Evolutionary conservation across 202 grass and related monocot species (phyloP).

Genomic region (Panicum virgatum): DNA sequence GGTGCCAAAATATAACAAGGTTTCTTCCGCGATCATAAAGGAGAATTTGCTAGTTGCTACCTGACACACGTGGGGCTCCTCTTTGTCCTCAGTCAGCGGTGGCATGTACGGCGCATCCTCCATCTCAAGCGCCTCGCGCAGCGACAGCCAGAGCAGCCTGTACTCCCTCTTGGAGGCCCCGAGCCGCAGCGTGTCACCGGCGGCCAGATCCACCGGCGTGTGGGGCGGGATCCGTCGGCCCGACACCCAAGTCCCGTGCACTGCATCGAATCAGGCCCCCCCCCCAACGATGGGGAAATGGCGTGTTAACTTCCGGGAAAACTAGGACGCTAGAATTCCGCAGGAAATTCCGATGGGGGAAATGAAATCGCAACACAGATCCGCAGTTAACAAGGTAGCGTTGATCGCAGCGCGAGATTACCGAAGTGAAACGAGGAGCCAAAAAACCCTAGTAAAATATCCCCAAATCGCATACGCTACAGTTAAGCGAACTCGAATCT

Average conservation of each 20-base stretch:
- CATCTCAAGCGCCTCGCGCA: constrained; percentile 63
- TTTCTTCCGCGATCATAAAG: neutral
- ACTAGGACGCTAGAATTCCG: neutral
- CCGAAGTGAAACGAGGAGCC: neutral
- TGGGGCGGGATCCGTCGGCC: constrained; percentile 67
- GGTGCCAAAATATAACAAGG: constrained; percentile 9
- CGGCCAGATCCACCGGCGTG: constrained; percentile 54
- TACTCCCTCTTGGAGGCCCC: constrained; percentile 81
- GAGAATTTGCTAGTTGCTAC: constrained; percentile 25
- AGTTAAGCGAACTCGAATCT: neutral
- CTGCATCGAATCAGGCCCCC: constrained; percentile 33
- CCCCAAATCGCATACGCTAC: neutral
- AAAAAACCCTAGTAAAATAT: neutral
- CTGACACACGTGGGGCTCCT: constrained; percentile 44
- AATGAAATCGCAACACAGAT: neutral
- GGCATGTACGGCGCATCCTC: constrained; percentile 57
- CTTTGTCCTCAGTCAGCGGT: constrained; percentile 70
- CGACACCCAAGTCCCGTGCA: constrained; percentile 92
- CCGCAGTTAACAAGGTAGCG: neutral
- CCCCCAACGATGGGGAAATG: neutral
- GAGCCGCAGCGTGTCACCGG: constrained; percentile 63
- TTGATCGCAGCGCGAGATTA: neutral
- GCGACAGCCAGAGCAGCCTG: constrained; percentile 72
- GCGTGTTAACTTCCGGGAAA: neutral
- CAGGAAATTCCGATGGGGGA: neutral